Percentiles rank a stretch among this genome's conserved stretches.
These are phyloP conservation scores for Pichia exigua DNA, from an alignment of 805 yeast species.

Conservation along the genomic window DNA sequence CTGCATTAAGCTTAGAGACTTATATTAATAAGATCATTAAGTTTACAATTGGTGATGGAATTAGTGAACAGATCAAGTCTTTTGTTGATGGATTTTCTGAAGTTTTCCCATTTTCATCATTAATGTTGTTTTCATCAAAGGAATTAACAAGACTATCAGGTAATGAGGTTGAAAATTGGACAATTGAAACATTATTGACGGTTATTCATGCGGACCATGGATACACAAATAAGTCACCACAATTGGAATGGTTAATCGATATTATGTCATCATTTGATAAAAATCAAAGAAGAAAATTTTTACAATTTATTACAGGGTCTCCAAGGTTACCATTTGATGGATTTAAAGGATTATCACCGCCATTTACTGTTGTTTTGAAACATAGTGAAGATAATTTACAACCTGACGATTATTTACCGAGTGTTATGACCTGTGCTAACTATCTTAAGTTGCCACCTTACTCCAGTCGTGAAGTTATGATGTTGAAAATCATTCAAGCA, in stretches of 20 bases:
- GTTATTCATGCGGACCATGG: constrained; percentile 87
- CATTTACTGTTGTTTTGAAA: constrained; percentile 79
- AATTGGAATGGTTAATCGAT: constrained; percentile 53
- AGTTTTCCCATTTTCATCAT: constrained; percentile 71
- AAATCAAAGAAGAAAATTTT: constrained; percentile 58
- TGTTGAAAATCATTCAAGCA: constrained; percentile 54
- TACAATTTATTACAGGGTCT: constrained; percentile 88
- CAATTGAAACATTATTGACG: constrained; percentile 46
- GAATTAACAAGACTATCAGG: constrained; percentile 73
- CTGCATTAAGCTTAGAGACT: constrained; percentile 43
- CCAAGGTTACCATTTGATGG: constrained; percentile 94
- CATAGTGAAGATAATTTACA: constrained; percentile 60
- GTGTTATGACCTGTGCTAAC: constrained; percentile 98
- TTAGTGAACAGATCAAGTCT: constrained; percentile 52
- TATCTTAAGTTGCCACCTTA: constrained; percentile 86
- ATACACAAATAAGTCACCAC: constrained; percentile 58
- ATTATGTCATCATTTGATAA: constrained; percentile 48
- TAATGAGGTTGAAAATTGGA: constrained; percentile 82
- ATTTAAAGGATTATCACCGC: constrained; percentile 73
- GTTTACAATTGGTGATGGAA: constrained; percentile 53
- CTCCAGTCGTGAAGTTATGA: constrained; percentile 53
- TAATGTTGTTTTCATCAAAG: constrained; percentile 62
- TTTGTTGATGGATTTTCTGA: constrained; percentile 76
- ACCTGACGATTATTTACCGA: constrained; percentile 80
- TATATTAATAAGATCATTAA: constrained; percentile 55